Conservation (phyloP, 768 basidiomycete genomes). For the Leccinum sublutescens region DNA sequence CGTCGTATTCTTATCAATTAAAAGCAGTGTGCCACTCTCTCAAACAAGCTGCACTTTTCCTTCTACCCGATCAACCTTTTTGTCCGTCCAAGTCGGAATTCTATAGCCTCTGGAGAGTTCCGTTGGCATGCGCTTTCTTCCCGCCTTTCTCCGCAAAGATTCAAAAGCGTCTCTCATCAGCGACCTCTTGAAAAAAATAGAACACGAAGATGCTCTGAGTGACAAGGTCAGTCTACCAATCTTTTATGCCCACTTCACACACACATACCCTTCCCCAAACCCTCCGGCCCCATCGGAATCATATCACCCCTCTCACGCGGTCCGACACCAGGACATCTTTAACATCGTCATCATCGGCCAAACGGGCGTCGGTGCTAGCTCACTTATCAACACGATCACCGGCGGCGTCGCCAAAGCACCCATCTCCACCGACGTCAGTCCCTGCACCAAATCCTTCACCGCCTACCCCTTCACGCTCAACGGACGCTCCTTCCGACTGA, state of each 20-base stretch:
- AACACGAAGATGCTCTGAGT: constrained; percentile 19
- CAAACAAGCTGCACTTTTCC: constrained; percentile 9
- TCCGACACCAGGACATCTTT: constrained; percentile 23
- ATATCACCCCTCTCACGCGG: constrained; percentile 1
- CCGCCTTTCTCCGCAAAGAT: constrained; percentile 28
- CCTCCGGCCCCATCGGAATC: not conserved
- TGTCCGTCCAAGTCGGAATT: not conserved
- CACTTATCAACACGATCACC: constrained; percentile 39
- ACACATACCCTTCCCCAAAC: not conserved
- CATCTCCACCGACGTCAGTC: constrained; percentile 29
- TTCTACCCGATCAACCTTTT: constrained; percentile 8
- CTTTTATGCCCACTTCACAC: not conserved
- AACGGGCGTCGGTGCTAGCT: constrained; percentile 38
- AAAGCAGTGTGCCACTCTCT: constrained; percentile 14
- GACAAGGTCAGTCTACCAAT: constrained; percentile 21
- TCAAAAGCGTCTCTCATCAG: constrained; percentile 23
- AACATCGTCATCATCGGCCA: constrained; percentile 32
- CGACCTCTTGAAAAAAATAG: constrained; percentile 25
- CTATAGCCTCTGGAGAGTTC: not conserved
- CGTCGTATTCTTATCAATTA: not conserved
- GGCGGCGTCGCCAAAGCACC: constrained; percentile 15
- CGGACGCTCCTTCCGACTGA: constrained; percentile 28
- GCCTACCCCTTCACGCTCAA: constrained; percentile 27
- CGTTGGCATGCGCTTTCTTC: constrained; percentile 26
- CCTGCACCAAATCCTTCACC: constrained; percentile 27